Conservation (phyloP, 192 early-diverging fungal species). For the Coemansia sp. region DNA sequence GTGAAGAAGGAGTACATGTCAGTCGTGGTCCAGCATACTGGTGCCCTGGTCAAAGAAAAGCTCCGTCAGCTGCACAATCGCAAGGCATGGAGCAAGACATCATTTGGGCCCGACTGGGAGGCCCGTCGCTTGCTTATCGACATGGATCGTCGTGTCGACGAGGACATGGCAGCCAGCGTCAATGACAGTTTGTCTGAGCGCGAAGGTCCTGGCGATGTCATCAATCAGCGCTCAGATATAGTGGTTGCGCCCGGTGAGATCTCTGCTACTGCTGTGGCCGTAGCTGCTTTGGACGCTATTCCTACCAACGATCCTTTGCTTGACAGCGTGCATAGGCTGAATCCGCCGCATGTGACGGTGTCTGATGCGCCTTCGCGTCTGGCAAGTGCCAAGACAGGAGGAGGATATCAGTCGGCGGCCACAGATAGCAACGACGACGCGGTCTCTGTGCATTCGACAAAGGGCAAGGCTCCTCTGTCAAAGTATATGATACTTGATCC, state of each 20-base stretch:
- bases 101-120: slow-evolving; percentile 52
- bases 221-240: background rate
- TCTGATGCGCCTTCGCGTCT: background rate
- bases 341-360: background rate
- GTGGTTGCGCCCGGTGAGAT: background rate
- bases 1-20: slow-evolving; percentile 57
- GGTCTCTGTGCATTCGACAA: slow-evolving; percentile 19
- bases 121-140: slow-evolving; percentile 46
- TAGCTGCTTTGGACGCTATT: background rate
- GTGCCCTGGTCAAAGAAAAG: slow-evolving; percentile 57
- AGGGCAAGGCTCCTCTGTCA: slow-evolving; percentile 37
- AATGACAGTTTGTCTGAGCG: slow-evolving; percentile 12
- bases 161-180: slow-evolving; percentile 32
- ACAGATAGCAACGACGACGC: slow-evolving; percentile 16
- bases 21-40: slow-evolving; percentile 54
- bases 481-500: slow-evolving; percentile 57
- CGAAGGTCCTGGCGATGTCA: background rate
- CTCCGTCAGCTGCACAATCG: slow-evolving; percentile 54
- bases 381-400: background rate
- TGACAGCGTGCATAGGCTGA: background rate
- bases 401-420: background rate
- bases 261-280: background rate
- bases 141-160: slow-evolving; percentile 45
- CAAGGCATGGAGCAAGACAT: slow-evolving; percentile 56
- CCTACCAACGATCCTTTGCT: background rate